Base-by-base conservation (phyloP, 495 filamentous ascomycete genomes). In the Cairneyella variabilis region DNA sequence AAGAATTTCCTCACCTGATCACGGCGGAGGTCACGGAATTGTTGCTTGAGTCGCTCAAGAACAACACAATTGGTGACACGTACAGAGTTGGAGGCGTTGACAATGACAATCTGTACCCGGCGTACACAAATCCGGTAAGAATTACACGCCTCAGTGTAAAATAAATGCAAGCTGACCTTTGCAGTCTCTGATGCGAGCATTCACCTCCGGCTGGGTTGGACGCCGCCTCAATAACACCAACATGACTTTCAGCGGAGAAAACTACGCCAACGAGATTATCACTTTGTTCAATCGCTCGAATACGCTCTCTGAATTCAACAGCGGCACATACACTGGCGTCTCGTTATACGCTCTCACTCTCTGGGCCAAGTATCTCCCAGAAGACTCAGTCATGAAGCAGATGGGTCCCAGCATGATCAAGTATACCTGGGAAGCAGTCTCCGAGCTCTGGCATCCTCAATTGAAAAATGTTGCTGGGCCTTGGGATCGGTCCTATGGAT, bases 21-120 rank as follows among this genome's bases (percentile, higher is more conserved):
- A 63, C 64, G 7, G 37, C 26, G 10, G 53, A 63, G 20, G 59
- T 67, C 9, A 61, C 64, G 3, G 20, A 44, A 10, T 54, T 71
- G 22, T 59, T 74, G 22, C 58, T 66, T 14, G 62, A 64, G 10
- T 67, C 63, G 18, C 48, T 73, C 5, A 62, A 66, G 46, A 69
- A 71, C 53, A 60, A 53, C 17, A 70, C 70, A 3, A 56, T 67
- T 21, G 71, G 71, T 0, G 71, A 74, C 43, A 52, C 48, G 10
- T 74, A 74, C 27, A 66, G 71, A 4, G 71, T 74, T 36, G 70
- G 70, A 22, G 70, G 69, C 7, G 66, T 73, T 11, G 69, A 74
- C 28, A 63, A 53, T n/a, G 71, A 74, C 26, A 74, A 74, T 42
- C 54, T 73, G 4, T 73, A 72, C 45, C 71, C 71, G 1, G 66